Conservation (phyloP, 1,139 yeast species). For the Pneumocystis canis region DNA sequence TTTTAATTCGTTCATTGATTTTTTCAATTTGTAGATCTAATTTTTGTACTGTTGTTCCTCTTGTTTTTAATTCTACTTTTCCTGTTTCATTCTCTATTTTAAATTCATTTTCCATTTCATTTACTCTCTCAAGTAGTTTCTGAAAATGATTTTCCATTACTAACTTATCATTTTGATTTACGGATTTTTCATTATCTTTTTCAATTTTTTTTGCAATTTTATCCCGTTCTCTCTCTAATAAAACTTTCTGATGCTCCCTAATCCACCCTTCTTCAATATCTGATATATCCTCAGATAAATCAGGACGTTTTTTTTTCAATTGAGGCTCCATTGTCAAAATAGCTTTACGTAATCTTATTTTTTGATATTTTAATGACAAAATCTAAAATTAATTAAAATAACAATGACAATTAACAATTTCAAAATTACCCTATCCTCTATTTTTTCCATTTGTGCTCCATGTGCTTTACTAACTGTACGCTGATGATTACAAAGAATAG, state of each 20-base stretch:
- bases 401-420: background rate
- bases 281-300: constrained; percentile 55
- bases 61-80: constrained; percentile 40
- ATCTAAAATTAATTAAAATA: constrained; percentile 23
- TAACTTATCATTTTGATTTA: constrained; percentile 40
- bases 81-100: constrained; percentile 48
- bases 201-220: constrained; percentile 48
- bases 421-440: constrained; percentile 37
- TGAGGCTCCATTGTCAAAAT: constrained; percentile 50
- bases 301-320: constrained; percentile 33
- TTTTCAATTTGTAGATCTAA: constrained; percentile 57
- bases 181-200: constrained; percentile 63
- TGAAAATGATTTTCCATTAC: constrained; percentile 43
- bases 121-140: constrained; percentile 34
- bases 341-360: constrained; percentile 56
- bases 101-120: constrained; percentile 26
- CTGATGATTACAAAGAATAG: constrained; percentile 93
- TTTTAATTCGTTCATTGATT: constrained; percentile 54
- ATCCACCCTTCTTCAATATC: constrained; percentile 37
- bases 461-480: constrained; percentile 79
- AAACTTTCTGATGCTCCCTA: constrained; percentile 36
- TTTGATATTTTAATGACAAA: constrained; percentile 73
- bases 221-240: constrained; percentile 48
- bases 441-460: constrained; percentile 63
- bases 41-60: constrained; percentile 46